phyloP scores from a whole-genome alignment of 2,329 filamentous ascomycete species.

The Stachybotrys chlorohalonatus region DNA sequence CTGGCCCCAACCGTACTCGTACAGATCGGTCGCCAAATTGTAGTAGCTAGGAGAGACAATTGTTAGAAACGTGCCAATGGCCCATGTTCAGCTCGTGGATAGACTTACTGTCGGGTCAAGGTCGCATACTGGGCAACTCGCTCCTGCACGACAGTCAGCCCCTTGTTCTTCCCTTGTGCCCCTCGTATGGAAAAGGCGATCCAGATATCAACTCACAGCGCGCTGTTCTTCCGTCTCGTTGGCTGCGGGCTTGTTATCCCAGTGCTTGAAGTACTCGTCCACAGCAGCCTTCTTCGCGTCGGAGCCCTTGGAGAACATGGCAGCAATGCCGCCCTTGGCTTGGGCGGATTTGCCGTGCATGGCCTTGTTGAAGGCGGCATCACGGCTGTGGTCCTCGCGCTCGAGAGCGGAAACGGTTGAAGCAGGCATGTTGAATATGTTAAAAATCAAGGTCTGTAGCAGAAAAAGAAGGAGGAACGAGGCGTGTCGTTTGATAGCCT shows the following conservation, averaged over 20 bases:
- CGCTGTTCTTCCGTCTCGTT: constrained; percentile 77
- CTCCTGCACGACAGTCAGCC: constrained; percentile 38
- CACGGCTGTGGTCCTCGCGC: constrained; percentile 71
- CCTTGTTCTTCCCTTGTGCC: background rate
- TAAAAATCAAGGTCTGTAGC: background rate
- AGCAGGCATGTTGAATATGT: constrained; percentile 32
- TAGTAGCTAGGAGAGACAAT: constrained; percentile 58
- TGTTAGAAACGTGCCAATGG: background rate
- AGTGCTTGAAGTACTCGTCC: constrained; percentile 94
- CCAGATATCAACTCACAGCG: constrained; percentile 45
- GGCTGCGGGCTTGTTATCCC: constrained; percentile 73
- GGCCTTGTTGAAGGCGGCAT: constrained; percentile 85
- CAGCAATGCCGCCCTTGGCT: constrained; percentile 63
- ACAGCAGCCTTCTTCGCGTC: constrained; percentile 71
- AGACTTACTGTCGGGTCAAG: constrained; percentile 75
- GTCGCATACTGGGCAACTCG: constrained; percentile 85
- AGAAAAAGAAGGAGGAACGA: constrained; percentile 4
- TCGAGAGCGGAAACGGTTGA: constrained; percentile 49
- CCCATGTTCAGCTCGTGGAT: background rate
- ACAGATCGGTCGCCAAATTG: constrained; percentile 91
- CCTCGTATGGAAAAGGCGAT: background rate
- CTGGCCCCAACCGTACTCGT: constrained; percentile 94
- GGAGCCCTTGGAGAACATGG: constrained; percentile 76
- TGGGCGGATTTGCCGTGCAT: constrained; percentile 68
- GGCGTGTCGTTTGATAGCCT: background rate